Evolutionary conservation across 352 stramenopile species (phyloP).

Genomic region (Pythium rishiriense): DNA sequence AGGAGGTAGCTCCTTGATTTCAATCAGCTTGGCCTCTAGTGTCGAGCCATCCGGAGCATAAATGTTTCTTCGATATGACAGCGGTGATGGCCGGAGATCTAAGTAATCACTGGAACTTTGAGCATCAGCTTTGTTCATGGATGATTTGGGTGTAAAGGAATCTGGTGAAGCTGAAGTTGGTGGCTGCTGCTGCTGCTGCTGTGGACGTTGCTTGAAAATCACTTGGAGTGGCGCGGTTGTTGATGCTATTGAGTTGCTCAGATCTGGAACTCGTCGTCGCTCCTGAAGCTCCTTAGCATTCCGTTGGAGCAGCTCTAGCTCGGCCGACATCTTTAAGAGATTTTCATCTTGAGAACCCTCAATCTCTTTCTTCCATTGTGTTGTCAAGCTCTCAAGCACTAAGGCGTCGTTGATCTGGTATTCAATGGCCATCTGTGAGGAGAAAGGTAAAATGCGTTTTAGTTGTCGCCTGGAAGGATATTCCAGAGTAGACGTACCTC

Average conservation of each 20-base stretch:
- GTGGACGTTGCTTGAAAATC: slow-evolving; percentile 84
- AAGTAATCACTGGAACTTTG: slow-evolving; percentile 54
- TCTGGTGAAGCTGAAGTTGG: not conserved
- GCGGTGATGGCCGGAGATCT: slow-evolving; percentile 54
- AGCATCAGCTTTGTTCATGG: slow-evolving; percentile 14
- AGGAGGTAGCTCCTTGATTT: slow-evolving; percentile 57
- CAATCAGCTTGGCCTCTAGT: slow-evolving; percentile 61
- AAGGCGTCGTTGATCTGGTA: slow-evolving; percentile 69
- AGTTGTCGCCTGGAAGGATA: not conserved
- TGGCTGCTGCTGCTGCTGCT: slow-evolving; percentile 33
- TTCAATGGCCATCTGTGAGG: slow-evolving; percentile 63
- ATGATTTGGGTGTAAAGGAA: slow-evolving; percentile 15
- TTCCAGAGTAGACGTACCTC: slow-evolving; percentile 36
- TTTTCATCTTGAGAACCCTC: slow-evolving; percentile 27
- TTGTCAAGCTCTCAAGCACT: slow-evolving; percentile 50
- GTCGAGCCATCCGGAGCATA: slow-evolving; percentile 71
- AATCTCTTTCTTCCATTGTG: slow-evolving; percentile 46
- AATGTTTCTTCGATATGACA: slow-evolving; percentile 72
- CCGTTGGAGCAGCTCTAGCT: slow-evolving; percentile 49
- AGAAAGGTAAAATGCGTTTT: not conserved
- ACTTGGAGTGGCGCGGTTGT: slow-evolving; percentile 62
- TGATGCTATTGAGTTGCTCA: slow-evolving; percentile 22
- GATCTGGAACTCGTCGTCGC: slow-evolving; percentile 35
- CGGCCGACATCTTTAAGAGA: slow-evolving; percentile 32
- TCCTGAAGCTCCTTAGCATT: slow-evolving; percentile 54